A percentile compares a stretch with the other conserved stretches of the same genome.
These are phyloP conservation scores for Erythrophleum fordii DNA, from an alignment of 306 rosid species.

Conservation along the genomic window DNA sequence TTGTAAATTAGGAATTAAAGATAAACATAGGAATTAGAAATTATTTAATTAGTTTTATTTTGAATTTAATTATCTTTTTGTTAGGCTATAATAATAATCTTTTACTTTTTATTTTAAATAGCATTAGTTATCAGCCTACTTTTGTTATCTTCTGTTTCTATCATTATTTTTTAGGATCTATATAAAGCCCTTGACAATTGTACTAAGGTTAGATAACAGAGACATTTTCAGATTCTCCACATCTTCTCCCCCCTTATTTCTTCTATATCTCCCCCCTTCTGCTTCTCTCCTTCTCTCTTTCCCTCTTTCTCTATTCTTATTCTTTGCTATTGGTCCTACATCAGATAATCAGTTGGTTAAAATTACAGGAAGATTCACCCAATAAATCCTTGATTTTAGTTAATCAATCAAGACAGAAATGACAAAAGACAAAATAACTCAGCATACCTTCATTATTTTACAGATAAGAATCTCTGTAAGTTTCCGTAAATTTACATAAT, in stretches of 20 bases:
- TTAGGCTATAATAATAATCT: too few species aligned
- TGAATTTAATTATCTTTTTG: background rate
- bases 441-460: conserved; percentile 82
- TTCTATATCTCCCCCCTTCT: background rate
- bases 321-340: background rate
- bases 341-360: background rate
- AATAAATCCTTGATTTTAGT: background rate
- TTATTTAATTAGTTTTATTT: background rate
- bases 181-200: background rate
- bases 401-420: background rate
- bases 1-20: background rate
- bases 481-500: conserved; percentile 89
- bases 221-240: background rate
- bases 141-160: background rate
- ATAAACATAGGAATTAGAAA: background rate
- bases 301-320: background rate
- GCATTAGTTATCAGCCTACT: background rate
- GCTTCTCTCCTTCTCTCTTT: background rate
- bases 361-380: background rate
- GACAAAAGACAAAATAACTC: background rate
- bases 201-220: background rate
- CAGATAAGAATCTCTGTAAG: conserved; percentile 88
- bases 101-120: background rate
- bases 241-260: background rate
- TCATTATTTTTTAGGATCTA: background rate